These are phyloP conservation scores for Dorcoceras hygrometricum DNA, from an alignment of 257 asterid species.

Conservation along the genomic window DNA sequence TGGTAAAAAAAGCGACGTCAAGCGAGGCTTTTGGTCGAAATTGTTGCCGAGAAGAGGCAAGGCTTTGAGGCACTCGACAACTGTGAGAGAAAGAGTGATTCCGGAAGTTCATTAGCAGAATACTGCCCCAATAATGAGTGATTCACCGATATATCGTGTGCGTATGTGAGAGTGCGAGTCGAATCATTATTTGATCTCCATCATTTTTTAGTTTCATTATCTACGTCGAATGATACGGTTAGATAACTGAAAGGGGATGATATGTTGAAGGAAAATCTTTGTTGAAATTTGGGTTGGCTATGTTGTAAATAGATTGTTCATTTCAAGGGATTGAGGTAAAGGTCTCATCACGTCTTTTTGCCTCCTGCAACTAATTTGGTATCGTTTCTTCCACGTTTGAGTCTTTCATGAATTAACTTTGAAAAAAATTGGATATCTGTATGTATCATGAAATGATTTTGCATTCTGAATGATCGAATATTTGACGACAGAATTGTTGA, in stretches of 20 bases:
- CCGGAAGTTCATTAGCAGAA: conserved; percentile 27
- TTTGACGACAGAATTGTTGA: not conserved
- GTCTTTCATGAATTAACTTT: not conserved
- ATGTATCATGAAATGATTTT: not conserved
- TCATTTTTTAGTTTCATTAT: not conserved
- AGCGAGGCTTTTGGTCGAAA: conserved; percentile 67
- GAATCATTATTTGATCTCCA: not conserved
- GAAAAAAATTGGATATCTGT: not conserved
- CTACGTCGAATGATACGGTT: not conserved
- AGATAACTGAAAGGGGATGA: not conserved
- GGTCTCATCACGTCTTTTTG: not conserved
- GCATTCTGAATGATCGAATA: not conserved
- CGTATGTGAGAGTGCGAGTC: not conserved
- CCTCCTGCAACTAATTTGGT: not conserved
- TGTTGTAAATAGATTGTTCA: not conserved
- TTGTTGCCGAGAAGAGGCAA: conserved; percentile 36
- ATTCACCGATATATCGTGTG: not conserved
- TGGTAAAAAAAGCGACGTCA: conserved; percentile 22
- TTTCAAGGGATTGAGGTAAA: not conserved
- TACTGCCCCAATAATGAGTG: not conserved
- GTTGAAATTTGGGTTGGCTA: not conserved
- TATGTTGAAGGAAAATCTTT: not conserved
- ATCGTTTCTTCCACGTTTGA: not conserved
- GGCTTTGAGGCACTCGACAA: conserved; percentile 42
- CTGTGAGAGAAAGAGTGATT: conserved; percentile 42